Conservation (phyloP, 2,329 filamentous ascomycete genomes). For the Domatiomyces catenatus region DNA sequence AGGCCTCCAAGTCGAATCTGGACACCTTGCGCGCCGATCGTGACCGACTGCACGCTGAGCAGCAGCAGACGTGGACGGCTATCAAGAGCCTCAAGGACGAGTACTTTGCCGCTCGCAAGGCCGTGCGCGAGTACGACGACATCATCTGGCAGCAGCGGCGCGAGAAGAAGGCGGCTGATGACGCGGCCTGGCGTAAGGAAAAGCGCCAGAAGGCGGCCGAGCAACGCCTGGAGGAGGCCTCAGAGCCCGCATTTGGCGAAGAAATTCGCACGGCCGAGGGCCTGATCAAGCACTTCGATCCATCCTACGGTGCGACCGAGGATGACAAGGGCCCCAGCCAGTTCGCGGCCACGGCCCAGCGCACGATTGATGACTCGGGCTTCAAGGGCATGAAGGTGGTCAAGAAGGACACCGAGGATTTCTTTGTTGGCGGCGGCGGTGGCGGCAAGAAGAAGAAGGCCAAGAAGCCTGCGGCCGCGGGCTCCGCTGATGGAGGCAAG, state of each 20-base stretch:
- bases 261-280: conserved; percentile 82
- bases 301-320: conserved; percentile 54
- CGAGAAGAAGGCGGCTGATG: conserved; percentile 69
- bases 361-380: conserved; percentile 68
- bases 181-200: conserved; percentile 39
- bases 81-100: conserved; percentile 81
- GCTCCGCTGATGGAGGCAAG: conserved; percentile 33
- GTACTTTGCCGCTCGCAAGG: conserved; percentile 68
- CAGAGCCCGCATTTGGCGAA: conserved; percentile 71
- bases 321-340: conserved; percentile 24
- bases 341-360: conserved; percentile 62
- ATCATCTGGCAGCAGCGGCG: conserved; percentile 61
- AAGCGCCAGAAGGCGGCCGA: conserved; percentile 38
- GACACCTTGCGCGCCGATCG: conserved; percentile 73
- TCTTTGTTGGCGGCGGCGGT: conserved; percentile 56
- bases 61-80: conserved; percentile 69
- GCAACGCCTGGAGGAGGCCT: conserved; percentile 37
- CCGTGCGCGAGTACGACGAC: conserved; percentile 68
- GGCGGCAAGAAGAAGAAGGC: conserved; percentile 50
- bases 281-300: conserved; percentile 83
- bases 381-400: conserved; percentile 74
- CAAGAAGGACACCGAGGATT: conserved; percentile 82
- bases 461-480: conserved; percentile 31
- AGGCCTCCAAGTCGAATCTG: conserved; percentile 76
- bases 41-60: conserved; percentile 65